Percentiles rank a stretch among this genome's conserved stretches.
Conservation (phyloP, 192 early-diverging fungal genomes). For the Backusella sp. region DNA sequence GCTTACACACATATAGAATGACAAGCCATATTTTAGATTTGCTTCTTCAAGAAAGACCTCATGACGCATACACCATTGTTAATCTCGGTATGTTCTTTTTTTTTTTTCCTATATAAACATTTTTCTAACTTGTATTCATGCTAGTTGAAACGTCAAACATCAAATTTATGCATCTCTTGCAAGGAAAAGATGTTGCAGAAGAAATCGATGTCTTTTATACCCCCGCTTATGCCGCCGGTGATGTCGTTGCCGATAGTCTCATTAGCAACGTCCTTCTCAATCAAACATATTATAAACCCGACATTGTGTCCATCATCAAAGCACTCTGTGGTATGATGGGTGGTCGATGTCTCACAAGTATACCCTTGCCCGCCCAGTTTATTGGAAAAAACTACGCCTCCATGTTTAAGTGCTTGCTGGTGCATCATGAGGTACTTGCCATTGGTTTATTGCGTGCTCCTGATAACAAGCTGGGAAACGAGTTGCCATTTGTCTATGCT, state of each 20-base stretch:
- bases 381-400: slow-evolving; percentile 47
- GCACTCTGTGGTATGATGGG: slow-evolving; percentile 52
- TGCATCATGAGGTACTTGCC: slow-evolving; percentile 51
- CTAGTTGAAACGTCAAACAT: slow-evolving; percentile 51
- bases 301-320: slow-evolving; percentile 57
- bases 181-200: slow-evolving; percentile 30
- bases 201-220: slow-evolving; percentile 45
- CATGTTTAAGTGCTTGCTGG: slow-evolving; percentile 46
- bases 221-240: slow-evolving; percentile 62
- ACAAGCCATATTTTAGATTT: slow-evolving; percentile 56
- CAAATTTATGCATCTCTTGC: slow-evolving; percentile 48
- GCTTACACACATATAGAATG: slow-evolving; percentile 41
- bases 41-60: slow-evolving; percentile 40
- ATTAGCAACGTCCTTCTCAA: slow-evolving; percentile 49
- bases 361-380: slow-evolving; percentile 43
- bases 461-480: slow-evolving; percentile 48
- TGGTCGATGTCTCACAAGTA: slow-evolving; percentile 37
- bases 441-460: slow-evolving; percentile 49
- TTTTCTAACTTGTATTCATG: not conserved
- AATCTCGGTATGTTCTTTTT: slow-evolving; percentile 25
- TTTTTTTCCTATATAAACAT: not conserved
- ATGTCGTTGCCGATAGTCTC: slow-evolving; percentile 53
- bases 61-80: slow-evolving; percentile 38
- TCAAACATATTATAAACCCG: slow-evolving; percentile 51
- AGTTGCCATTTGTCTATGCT: slow-evolving; percentile 62